Percentiles rank a stretch among this genome's conserved stretches.
Conservation (phyloP, 2,329 filamentous ascomycete species). For the Epichloe sp. region DNA sequence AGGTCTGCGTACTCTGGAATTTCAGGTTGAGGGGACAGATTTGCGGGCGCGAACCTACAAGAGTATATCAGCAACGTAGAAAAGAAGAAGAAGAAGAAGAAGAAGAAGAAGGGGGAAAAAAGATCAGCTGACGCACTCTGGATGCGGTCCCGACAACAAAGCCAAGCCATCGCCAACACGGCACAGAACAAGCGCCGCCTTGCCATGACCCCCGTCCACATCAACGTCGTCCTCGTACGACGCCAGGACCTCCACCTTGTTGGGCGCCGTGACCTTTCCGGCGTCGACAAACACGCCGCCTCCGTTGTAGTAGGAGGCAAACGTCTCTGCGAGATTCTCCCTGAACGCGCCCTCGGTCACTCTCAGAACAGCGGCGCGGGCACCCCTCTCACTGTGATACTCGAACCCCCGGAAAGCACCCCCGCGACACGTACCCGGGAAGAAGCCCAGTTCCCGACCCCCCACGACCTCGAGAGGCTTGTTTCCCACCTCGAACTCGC, state of each 20-base stretch:
- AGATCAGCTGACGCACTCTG: slow-evolving; percentile 47
- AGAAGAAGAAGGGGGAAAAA: not conserved
- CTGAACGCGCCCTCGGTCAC: slow-evolving; percentile 49
- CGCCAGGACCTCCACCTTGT: slow-evolving; percentile 71
- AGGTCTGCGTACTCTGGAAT: slow-evolving; percentile 58
- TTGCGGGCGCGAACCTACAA: slow-evolving; percentile 64
- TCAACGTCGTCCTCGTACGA: slow-evolving; percentile 62
- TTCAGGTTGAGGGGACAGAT: slow-evolving; percentile 55
- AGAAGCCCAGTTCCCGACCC: slow-evolving; percentile 74
- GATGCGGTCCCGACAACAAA: slow-evolving; percentile 77
- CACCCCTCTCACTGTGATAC: slow-evolving; percentile 78
- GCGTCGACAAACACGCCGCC: slow-evolving; percentile 87
- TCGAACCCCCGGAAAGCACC: slow-evolving; percentile 81
- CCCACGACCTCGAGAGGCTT: slow-evolving; percentile 70
- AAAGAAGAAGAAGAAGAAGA: not conserved
- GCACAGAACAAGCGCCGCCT: slow-evolving; percentile 73
- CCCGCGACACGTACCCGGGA: slow-evolving; percentile 78
- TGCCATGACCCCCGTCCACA: slow-evolving; percentile 60
- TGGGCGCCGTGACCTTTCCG: slow-evolving; percentile 42
- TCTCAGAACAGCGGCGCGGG: slow-evolving; percentile 55
- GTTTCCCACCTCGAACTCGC: slow-evolving; percentile 87
- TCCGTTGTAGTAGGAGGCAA: slow-evolving; percentile 82
- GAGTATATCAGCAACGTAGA: slow-evolving; percentile 4
- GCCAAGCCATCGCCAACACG: slow-evolving; percentile 69
- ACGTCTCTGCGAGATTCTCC: slow-evolving; percentile 43